Percentiles rank a stretch among this genome's conserved stretches.
These are phyloP conservation scores for Pezicula radicicola DNA, from an alignment of 2,329 filamentous ascomycete genomes.

Conservation along the genomic window DNA sequence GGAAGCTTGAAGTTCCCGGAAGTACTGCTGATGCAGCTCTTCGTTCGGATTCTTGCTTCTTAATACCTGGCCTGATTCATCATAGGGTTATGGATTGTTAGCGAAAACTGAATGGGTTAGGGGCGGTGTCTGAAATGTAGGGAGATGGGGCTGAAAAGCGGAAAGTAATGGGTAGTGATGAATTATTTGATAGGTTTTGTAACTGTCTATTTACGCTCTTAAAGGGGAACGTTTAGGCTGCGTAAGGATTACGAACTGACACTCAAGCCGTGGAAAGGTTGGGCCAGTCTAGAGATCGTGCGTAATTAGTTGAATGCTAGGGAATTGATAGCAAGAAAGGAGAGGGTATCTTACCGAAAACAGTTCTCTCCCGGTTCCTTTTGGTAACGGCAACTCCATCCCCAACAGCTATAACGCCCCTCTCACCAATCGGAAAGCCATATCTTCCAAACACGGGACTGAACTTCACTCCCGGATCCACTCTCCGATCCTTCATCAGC, in stretches of 20 bases:
- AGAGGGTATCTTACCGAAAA: constrained; percentile 38
- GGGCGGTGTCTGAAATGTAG: no score
- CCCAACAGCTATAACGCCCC: constrained; percentile 36
- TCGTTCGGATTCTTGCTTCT: background rate
- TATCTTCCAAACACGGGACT: constrained; percentile 71
- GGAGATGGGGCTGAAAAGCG: no score
- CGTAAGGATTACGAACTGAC: no score
- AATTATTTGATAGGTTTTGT: background rate
- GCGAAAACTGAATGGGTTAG: no score
- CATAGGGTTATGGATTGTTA: no score
- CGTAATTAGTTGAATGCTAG: background rate
- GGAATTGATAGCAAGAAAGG: background rate
- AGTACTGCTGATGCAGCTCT: background rate
- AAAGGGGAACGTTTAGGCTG: background rate
- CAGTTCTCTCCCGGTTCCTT: constrained; percentile 36
- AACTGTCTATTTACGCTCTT: no score
- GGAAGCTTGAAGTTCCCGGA: no score
- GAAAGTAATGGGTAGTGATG: no score
- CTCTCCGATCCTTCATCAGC: constrained; percentile 66
- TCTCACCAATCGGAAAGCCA: constrained; percentile 48
- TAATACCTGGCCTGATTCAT: no score
- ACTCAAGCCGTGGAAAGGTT: constrained; percentile 10
- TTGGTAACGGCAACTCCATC: constrained; percentile 42
- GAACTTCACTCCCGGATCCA: constrained; percentile 63
- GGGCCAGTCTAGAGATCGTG: constrained; percentile 19